Base-by-base conservation (phyloP, 768 basidiomycete genomes). In the Pisolithus marmoratus region DNA sequence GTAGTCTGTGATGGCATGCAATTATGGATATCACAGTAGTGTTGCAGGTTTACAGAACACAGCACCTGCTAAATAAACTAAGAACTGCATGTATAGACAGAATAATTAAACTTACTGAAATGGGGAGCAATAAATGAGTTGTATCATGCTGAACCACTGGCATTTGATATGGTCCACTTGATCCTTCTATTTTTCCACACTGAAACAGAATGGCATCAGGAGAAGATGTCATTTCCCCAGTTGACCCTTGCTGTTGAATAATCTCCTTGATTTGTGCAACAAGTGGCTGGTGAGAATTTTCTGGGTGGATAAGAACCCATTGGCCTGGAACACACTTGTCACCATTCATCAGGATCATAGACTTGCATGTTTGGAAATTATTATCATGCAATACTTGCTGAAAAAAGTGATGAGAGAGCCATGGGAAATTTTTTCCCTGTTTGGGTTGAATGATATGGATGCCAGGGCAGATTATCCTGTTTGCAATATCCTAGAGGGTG, bases 1-100 rank as follows among this genome's bases (percentile, higher is more conserved):
- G n/a, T n/a, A n/a, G n/a, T n/a, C n/a, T n/a, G n/a, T n/a, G n/a
- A n/a, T n/a, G n/a, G n/a, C n/a, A n/a, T n/a, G 24, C 59, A 62
- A 11, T 51, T 45, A 31, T 58, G 51, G n/a, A 50, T 53, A 2
- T 44, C 46, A 48, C 61, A 62, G 50, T 54, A 55, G 45, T 58
- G 59, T 27, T 62, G 59, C 6, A 62, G 49, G 51, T 62, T 62
- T 20, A 59, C 40, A 0, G 55, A 49, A 53, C 59, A 62, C 17
- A 51, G 19, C 4, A 60, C 36, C 27, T 55, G 46, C 58, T 60
- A 48, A 6, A n/a, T 8, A n/a, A 40, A 38, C 12, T 38, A 27
- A 38, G 12, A 8, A 45, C n/a, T n/a, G n/a, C 12, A 31, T 26
- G 24, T 8, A 26, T 38, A 8, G n/a, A 26, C 8, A 38, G 7